Percentiles rank a stretch among this genome's conserved stretches.
phyloP scores from a whole-genome alignment of 208 protist species.

The Crithidia sp. region DNA sequence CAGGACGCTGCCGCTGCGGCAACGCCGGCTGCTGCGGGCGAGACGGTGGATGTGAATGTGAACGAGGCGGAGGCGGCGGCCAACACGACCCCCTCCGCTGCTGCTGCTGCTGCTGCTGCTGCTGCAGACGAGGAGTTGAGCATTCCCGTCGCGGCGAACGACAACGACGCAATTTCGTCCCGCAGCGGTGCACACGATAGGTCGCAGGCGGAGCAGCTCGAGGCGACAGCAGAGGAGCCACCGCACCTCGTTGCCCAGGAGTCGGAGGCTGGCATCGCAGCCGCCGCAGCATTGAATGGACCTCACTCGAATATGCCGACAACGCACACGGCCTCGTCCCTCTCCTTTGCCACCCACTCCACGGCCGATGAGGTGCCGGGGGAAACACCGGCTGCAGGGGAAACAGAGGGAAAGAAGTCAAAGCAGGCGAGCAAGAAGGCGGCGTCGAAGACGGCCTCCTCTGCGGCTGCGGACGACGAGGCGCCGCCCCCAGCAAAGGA shows the following conservation, averaged over 20 bases:
- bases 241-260: background rate
- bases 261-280: too few relatives aligned
- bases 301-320: background rate
- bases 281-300: background rate
- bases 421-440: background rate
- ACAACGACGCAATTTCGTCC: too few relatives aligned
- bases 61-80: background rate
- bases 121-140: constrained; percentile 9
- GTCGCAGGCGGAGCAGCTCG: background rate
- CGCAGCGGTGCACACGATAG: too few relatives aligned
- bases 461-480: background rate
- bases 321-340: constrained; percentile 9
- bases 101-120: too few relatives aligned
- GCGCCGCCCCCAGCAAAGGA: background rate
- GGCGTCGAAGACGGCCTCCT: background rate
- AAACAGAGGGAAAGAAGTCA: background rate
- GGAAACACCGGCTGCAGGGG: background rate
- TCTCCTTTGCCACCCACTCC: constrained; percentile 1
- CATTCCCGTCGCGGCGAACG: constrained; percentile 11
- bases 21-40: background rate
- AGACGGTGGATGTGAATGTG: background rate
- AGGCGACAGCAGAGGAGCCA: background rate
- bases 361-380: background rate
- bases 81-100: too few relatives aligned
- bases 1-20: background rate